phyloP scores from a whole-genome alignment of 495 filamentous ascomycete species.

The Talaromyces proteolyticus region DNA sequence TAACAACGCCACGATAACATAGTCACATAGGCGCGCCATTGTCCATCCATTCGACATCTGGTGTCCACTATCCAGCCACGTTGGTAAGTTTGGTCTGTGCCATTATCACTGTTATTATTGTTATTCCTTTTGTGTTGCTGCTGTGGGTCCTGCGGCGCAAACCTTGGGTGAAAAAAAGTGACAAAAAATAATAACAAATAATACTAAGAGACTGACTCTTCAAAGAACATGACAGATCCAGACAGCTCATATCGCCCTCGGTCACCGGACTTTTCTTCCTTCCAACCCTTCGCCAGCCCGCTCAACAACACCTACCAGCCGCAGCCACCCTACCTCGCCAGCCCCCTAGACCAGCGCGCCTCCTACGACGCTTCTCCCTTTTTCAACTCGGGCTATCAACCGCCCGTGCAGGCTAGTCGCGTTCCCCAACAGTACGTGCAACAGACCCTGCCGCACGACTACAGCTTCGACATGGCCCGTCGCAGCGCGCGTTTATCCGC shows the following conservation, averaged over 20 bases:
- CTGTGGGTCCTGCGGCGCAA: background rate
- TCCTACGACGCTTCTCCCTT: slow-evolving; percentile 38
- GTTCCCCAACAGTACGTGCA: slow-evolving; percentile 32
- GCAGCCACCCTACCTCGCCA: slow-evolving; percentile 22
- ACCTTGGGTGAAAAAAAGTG: slow-evolving; percentile 3
- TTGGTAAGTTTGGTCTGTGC: background rate
- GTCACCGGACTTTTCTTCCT: slow-evolving; percentile 43
- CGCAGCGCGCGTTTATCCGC: slow-evolving; percentile 34
- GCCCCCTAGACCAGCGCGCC: slow-evolving; percentile 29
- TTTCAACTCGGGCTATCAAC: slow-evolving; percentile 31
- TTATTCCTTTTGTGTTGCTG: too few species aligned
- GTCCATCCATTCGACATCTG: too few species aligned
- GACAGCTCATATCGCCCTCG: slow-evolving; percentile 37
- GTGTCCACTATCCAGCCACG: background rate
- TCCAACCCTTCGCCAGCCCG: slow-evolving; percentile 32
- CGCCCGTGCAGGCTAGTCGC: slow-evolving; percentile 12
- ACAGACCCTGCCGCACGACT: slow-evolving; percentile 9
- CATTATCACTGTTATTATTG: too few species aligned
- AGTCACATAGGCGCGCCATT: too few species aligned
- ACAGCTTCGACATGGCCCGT: slow-evolving; percentile 37
- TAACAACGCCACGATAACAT: too few species aligned
- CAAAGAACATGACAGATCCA: slow-evolving; percentile 34
- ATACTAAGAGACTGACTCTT: slow-evolving; percentile 7
- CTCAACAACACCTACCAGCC: slow-evolving; percentile 27
- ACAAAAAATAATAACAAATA: slow-evolving; percentile 20